Evolutionary conservation across 345 rosid genomes (phyloP), one percentile per base, ranked within the genome.

Genomic region (Euphorbia lathyris): DNA sequence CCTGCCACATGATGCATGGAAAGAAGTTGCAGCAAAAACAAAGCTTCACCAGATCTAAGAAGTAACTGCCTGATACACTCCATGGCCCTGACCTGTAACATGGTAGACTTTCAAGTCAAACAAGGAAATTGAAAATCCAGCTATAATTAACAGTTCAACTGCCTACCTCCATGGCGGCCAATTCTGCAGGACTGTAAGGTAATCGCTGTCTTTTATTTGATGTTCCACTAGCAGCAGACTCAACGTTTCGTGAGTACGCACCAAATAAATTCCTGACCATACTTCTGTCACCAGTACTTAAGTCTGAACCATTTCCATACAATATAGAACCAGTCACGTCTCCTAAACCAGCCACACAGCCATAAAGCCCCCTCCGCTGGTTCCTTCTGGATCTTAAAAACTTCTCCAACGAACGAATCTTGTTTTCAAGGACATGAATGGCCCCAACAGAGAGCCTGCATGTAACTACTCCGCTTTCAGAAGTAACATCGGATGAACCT

Each of bases 31-130:
- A 92, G 89, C 82, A 95, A 78, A 87, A 88, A 95, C 58, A 92
- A 82, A 45, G 99, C 97, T 83, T 95, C 99, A 63, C 96, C 91
- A 75, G 98, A 95, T 87, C 99, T 83, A 81, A 89, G 92, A 83
- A 95, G 92, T 85, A 92, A 77, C 75, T 95, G 99, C 66, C 99
- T 83, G 67, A 95, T 83, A 69, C 98, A 92, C 77, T 95, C 99
- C 99, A 90, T 92, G 14, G 97, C 92, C 81, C 96, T 85, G 70
- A 92, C 97, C 99, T 95, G 87, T 62, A 76, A 72, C 56, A 68
- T 7, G 32, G 55, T 51, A 79, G 48, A 67, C 17, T 22, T 52
- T 34, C 68, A 61, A 76, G 68, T 22, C 47, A 30, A 9, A 36
- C 50, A 20, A 51, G 34, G 4, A 55, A 30, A 75, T n/a, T 0